Evolutionary conservation across 257 asterid species (phyloP), one percentile per base, ranked within the genome.

Genomic region (Echium plantagineum): DNA sequence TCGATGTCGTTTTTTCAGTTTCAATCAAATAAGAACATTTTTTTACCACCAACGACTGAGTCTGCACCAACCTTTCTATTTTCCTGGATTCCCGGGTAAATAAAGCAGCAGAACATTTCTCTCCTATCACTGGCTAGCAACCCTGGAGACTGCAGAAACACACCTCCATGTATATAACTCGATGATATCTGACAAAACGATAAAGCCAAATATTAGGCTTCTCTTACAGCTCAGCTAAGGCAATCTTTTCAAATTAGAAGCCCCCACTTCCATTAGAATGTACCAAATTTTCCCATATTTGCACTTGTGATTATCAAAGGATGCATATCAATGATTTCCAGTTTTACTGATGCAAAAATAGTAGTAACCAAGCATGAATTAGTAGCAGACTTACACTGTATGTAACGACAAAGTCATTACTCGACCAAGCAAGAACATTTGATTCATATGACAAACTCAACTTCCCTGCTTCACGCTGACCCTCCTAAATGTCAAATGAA

Each of bases 371-470:
- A 21, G 31, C 21, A 24, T 4, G n/a, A n/a, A 56, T 48, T 21
- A 59, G 60, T 60, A 55, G 61, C 35, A 69, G 56, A 55, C 77
- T 81, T 77, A 93, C 99, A 20, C 72, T 58, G 74, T 78, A 89
- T 22, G 81, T 64, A 72, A 93, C 86, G 62, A 62, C 52, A 62
- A 93, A 69, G 69, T 86, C 94, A 61, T 52, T 72, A 76, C 71
- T 78, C 68, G 99, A 89, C 99, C 99, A 93, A 21, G 83, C 71
- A 63, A 83, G 75, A 75, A 86, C 95, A 21, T 89, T 95, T 30
- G 94, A 57, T 17, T 93, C 97, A 52, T 83, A 79, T 49, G 77
- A 54, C 83, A 80, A 88, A 68, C 78, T 59, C 75, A 79, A 60
- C 74, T 79, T 86, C 69, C 94, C 97, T 42, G 74, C 94, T 73